Base-by-base conservation (phyloP, 2,329 filamentous ascomycete species). In the Curvularia hawaiiensis region DNA sequence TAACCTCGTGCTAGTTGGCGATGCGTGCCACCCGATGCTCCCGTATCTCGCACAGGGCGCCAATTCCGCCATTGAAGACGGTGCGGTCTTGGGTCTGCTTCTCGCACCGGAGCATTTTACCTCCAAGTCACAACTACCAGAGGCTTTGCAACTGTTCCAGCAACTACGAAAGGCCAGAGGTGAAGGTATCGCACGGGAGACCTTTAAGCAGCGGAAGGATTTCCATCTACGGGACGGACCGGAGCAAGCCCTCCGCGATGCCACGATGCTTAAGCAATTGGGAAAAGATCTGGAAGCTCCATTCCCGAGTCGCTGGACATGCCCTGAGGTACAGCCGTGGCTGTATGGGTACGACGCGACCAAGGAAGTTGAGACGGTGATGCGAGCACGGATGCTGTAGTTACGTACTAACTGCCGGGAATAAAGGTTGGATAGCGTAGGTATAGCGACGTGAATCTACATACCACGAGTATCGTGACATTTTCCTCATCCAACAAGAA, bases 61-160 rank as follows among this genome's bases (percentile, higher is more conserved):
- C 14, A 89, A 89, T 67, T 87, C 83, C 0, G 84, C 85, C 0
- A 78, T 91, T 1, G 88, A 91, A 67, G 88, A 91, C 52, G 88
- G 87, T 0, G 86, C 87, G 0, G 86, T 88, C 0, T 74, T 90
- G 0, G 88, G 88, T 0, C 77, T 80, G 0, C 66, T 90, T 1
- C 75, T 90, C 12, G 60, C 65, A 0, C 62, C 55, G 4, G 49
- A 60, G 30, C 35, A 64, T 51, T 62, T 69, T 28, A 59, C 43
- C 0, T 54, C 55, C 9, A 64, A 64, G n/a, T 33, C 57, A 2
- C 54, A 63, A 24, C 61, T 77, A 4, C 76, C 80, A 0, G 64
- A 73, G 16, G 76, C 78, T 1, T 63, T 84, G n/a, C 67, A 71
- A 12, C 47, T 79, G 6, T 84, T 82, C 52, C 75, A 84, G 60